These are phyloP conservation scores for Plasmodium sp. DNA, from an alignment of 169 alveolate species.

Conservation along the genomic window DNA sequence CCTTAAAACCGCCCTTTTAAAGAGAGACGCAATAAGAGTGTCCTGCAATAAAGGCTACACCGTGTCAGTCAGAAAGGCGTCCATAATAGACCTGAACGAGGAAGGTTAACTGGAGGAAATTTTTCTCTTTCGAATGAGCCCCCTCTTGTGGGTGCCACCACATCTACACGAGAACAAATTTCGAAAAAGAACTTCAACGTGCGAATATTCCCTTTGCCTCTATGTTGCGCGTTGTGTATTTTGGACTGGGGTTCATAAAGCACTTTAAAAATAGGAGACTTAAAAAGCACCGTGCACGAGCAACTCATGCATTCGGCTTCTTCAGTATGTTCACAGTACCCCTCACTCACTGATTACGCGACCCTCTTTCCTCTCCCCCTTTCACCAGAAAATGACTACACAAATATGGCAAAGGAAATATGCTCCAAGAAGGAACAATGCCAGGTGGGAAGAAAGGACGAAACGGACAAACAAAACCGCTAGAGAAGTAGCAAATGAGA, in stretches of 20 bases:
- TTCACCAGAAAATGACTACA: constrained; percentile 56
- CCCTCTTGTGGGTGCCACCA: neutral
- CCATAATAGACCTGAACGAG: constrained; percentile 48
- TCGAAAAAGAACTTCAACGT: neutral
- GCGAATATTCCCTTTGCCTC: neutral
- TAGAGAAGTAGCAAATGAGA: neutral
- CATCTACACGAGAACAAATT: neutral
- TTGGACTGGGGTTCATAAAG: neutral
- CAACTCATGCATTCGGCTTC: neutral
- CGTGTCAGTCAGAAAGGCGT: constrained; percentile 43
- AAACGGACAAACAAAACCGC: neutral
- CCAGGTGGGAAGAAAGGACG: neutral
- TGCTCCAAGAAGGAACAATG: constrained; percentile 72
- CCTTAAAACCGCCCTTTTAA: neutral
- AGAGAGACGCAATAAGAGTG: constrained; percentile 28
- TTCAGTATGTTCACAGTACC: neutral
- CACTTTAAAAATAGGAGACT: neutral
- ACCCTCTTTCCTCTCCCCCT: neutral
- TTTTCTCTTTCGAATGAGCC: neutral
- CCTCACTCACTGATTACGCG: neutral
- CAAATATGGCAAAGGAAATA: constrained; percentile 44
- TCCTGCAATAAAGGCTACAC: constrained; percentile 70
- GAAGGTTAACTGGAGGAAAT: constrained; percentile 27
- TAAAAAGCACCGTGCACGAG: neutral
- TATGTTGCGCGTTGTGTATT: neutral